Evolutionary conservation across 352 stramenopile species (phyloP), one percentile per base, ranked within the genome.

Genomic region (Phytophthora rubi): DNA sequence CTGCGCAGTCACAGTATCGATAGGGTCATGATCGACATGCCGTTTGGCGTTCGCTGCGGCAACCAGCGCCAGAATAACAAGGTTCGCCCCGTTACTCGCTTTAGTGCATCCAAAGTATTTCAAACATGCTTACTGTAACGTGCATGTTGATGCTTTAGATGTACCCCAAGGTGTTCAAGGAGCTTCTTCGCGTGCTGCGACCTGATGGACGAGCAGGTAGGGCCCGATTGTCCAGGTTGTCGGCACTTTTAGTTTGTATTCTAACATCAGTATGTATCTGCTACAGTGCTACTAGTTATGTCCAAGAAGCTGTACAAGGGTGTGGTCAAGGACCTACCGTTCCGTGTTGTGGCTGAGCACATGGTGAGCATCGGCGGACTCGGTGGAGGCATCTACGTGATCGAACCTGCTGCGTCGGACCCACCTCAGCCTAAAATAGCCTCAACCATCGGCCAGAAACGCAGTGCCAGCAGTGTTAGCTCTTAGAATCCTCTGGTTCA

Each of bases 351-450:
- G 18, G 55, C 73, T 5, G 76, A 82, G 44, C 67, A 92, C 71
- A 79, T 89, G 26, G 86, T 94, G 13, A 94, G 86, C 67, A 93
- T 94, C 53, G 85, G 86, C 47, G 86, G 86, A 23, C 59, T 94
- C 21, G 73, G 78, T 30, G 79, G 83, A 39, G 68, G 76, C 39
- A 82, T 94, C 55, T 94, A 87, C 72, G 72, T 94, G 23, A 56
- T 92, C 9, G 79, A 88, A 45, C 73, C 71, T 21, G 10, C 44
- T 6, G 35, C 30, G 59, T 77, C 57, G 35, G 18, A 1, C 30
- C 9, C 53, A 33, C 13, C 54, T 15, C 13, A 76, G 21, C 33
- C 47, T 4, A 71, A 52, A 26, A 3, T 51, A 3, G 65, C 45
- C 28, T 32, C 57, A 8, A 65, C 60, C 21, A 78, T 80, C 37